Evolutionary conservation across 192 early-diverging fungal genomes (phyloP).

Genomic region (Linnemannia hyalina): DNA sequence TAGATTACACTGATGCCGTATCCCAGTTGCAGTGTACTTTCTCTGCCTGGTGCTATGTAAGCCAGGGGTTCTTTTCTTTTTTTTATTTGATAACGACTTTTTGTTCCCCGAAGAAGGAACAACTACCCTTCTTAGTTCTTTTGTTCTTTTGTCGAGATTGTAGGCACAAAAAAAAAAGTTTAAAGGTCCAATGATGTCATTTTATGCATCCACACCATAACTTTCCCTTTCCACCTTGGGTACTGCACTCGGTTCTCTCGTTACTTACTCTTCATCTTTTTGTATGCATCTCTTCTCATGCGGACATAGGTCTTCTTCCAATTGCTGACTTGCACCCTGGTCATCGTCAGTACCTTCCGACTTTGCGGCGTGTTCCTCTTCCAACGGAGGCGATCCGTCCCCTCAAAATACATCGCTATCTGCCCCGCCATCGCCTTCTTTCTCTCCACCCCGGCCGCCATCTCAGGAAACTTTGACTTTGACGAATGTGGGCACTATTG

Average conservation of each 20-base stretch:
- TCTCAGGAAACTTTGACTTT: conserved; percentile 29
- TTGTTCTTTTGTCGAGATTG: not conserved
- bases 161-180: not conserved
- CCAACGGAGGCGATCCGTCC: conserved; percentile 24
- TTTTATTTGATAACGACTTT: not conserved
- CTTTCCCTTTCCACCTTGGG: not conserved
- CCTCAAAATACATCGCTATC: conserved; percentile 27
- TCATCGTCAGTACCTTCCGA: conserved; percentile 45
- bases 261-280: not conserved
- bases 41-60: conserved; percentile 55
- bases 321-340: conserved; percentile 34
- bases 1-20: conserved; percentile 16
- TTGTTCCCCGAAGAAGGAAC: not conserved
- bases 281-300: not conserved
- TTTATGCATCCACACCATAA: too few species aligned
- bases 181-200: not conserved
- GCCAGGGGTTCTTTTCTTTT: not conserved
- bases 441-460: conserved; percentile 30
- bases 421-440: conserved; percentile 34
- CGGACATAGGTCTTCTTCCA: conserved; percentile 40
- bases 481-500: conserved; percentile 45
- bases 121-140: not conserved
- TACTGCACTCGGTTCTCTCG: not conserved
- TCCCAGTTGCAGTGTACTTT: conserved; percentile 4
- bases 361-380: conserved; percentile 53